phyloP scores from a whole-genome alignment of 2,329 filamentous ascomycete genomes.

The Fusarium udum region DNA sequence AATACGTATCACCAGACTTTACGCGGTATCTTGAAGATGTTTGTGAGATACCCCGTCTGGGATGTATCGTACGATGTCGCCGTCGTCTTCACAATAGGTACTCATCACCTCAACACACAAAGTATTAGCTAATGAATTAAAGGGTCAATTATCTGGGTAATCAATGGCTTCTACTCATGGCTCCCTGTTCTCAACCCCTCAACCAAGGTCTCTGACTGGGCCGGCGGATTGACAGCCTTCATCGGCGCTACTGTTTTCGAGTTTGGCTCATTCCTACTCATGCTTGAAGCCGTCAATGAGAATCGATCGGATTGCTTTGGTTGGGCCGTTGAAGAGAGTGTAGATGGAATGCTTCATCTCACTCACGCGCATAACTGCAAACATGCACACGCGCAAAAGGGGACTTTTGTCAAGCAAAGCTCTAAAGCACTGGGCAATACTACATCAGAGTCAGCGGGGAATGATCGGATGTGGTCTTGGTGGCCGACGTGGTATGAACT shows the following conservation, averaged over 20 bases:
- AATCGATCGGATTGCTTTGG: slow-evolving; percentile 73
- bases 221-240: slow-evolving; percentile 70
- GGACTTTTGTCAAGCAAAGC: slow-evolving; percentile 26
- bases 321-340: slow-evolving; percentile 66
- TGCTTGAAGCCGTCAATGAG: slow-evolving; percentile 76
- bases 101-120: neutral
- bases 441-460: neutral
- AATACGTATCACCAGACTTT: slow-evolving; percentile 45
- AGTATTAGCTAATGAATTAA: neutral
- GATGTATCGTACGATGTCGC: slow-evolving; percentile 56
- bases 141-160: slow-evolving; percentile 61
- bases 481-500: slow-evolving; percentile 66
- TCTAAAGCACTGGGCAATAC: neutral
- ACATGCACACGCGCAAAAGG: slow-evolving; percentile 43
- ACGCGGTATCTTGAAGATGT: slow-evolving; percentile 49
- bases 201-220: slow-evolving; percentile 62
- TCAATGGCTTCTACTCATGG: slow-evolving; percentile 67
- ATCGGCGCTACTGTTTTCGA: slow-evolving; percentile 76
- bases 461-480: slow-evolving; percentile 62
- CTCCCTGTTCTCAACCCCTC: slow-evolving; percentile 61
- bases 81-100: slow-evolving; percentile 52
- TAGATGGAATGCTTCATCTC: slow-evolving; percentile 29
- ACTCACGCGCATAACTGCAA: slow-evolving; percentile 31
- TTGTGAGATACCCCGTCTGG: slow-evolving; percentile 51
- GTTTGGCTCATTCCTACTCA: slow-evolving; percentile 68